Percentiles rank a stretch among this genome's conserved stretches.
Evolutionary conservation across 163 green algal species (phyloP).

Genomic region (Volvox carteri): DNA sequence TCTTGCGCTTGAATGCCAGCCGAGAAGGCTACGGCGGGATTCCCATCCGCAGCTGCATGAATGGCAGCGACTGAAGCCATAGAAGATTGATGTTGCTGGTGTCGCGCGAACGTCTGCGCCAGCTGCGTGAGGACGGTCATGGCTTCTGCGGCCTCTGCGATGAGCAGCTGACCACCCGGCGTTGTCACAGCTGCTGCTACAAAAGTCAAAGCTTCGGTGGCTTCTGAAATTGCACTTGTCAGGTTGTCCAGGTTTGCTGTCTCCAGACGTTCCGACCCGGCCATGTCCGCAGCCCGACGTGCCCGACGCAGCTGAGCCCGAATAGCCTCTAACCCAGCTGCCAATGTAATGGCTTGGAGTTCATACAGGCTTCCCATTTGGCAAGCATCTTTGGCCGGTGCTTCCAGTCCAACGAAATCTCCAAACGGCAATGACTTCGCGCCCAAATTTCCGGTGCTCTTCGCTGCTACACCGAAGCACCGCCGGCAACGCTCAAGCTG

Average conservation of each 20-base stretch:
- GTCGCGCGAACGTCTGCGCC: not conserved
- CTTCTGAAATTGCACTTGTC: not conserved
- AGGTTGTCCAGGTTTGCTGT: not conserved
- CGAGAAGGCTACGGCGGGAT: not conserved
- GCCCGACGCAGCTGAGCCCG: constrained; percentile 1
- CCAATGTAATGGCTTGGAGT: not conserved
- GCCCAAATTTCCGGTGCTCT: no score
- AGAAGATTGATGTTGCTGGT: not conserved
- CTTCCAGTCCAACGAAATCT: not conserved
- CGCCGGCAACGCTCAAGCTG: not conserved
- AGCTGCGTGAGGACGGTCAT: not conserved
- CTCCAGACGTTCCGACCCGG: not conserved
- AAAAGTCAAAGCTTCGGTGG: not conserved
- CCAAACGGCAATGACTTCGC: no score
- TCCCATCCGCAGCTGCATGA: not conserved
- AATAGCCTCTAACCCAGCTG: not conserved
- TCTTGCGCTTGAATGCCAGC: not conserved
- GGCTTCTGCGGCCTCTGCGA: not conserved
- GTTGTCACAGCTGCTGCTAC: not conserved
- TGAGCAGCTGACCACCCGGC: not conserved
- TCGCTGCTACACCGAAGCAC: not conserved
- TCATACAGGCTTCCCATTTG: not conserved
- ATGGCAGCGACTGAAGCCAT: not conserved
- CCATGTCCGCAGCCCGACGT: not conserved
- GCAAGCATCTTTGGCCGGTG: not conserved